A percentile compares a stretch with the other conserved stretches of the same genome.
phyloP scores from a whole-genome alignment of 192 early-diverging fungal species.

The Podila clonocystis region DNA sequence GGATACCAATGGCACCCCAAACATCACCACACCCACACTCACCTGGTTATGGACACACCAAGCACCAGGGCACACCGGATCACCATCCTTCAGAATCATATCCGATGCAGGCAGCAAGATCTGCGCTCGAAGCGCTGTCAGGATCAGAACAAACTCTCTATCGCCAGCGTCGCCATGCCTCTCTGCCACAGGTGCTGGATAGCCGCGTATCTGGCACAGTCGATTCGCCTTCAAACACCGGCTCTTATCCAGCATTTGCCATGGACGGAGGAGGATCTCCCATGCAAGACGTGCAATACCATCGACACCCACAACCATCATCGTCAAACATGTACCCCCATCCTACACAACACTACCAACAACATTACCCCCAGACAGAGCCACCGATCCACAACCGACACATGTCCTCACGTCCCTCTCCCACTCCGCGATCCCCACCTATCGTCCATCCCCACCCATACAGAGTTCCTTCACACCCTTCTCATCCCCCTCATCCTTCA shows the following conservation, averaged over 20 bases:
- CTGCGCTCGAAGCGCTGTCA: neutral
- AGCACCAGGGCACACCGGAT: neutral
- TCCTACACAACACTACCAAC: slow-evolving; percentile 30
- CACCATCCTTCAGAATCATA: neutral
- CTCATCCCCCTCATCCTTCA: neutral
- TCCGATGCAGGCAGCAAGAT: neutral
- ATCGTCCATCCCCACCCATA: slow-evolving; percentile 12
- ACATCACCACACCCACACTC: neutral
- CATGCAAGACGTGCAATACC: neutral
- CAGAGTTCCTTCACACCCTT: slow-evolving; percentile 21
- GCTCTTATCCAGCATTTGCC: neutral
- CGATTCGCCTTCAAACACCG: neutral
- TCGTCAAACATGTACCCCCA: slow-evolving; percentile 17
- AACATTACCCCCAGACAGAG: slow-evolving; percentile 35
- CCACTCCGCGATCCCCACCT: slow-evolving; percentile 27
- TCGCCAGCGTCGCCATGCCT: slow-evolving; percentile 27
- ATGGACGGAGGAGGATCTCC: neutral
- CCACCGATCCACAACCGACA: slow-evolving; percentile 13
- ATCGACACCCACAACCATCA: neutral
- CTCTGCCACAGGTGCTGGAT: slow-evolving; percentile 33
- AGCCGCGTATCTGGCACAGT: neutral
- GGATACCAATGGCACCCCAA: neutral
- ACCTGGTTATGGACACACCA: neutral
- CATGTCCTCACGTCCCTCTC: slow-evolving; percentile 25
- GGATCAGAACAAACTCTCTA: neutral